Evolutionary conservation across 495 filamentous ascomycete species (phyloP), one percentile per base, ranked within the genome.

Genomic region (Durotheca rogersii): DNA sequence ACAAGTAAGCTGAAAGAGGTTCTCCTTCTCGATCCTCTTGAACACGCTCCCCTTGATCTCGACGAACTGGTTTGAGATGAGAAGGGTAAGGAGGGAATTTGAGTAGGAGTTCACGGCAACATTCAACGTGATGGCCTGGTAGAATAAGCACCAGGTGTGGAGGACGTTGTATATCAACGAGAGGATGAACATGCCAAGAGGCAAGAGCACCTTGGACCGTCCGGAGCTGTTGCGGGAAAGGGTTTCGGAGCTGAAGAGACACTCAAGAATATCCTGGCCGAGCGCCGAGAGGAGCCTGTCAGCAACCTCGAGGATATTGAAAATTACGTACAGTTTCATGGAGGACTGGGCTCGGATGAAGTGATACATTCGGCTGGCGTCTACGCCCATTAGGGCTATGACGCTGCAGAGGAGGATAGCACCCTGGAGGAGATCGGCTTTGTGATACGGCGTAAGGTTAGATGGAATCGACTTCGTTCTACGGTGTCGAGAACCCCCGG

Each of bases 91-190:
- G 4, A 99, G 74, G 0, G 93, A 91, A 57, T 99, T 99, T 7
- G 90, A 96, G 67, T 97, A 99, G 0, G 92, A 96, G 67, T 99
- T 99, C 52, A 99, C 92, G 5, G 93, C 93, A 6, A 98, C 94
- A 60, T 98, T 97, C 43, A 98, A 78, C 0, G 93, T 93, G 64
- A 97, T 93, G 30, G 96, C 94, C 63, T 97, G 92, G 68, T 94
- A 96, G 69, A 97, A 97, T 0, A 98, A 73, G 1, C 87, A 83
- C 0, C 88, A 86, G 0, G 92, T 82, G 70, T 98, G 93, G 3
- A 87, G 65, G 21, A 93, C 84, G 53, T 88, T 94, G 72, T 99
- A 99, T 1, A 82, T 78, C 19, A 97, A 76, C 0, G 92, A 87
- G 21, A 96, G 77, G 7, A 93, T 51, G 57, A 97, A 97, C 74